Evolutionary conservation across 148 eudicot species (phyloP).

Genomic region (Pouteria glomerata): DNA sequence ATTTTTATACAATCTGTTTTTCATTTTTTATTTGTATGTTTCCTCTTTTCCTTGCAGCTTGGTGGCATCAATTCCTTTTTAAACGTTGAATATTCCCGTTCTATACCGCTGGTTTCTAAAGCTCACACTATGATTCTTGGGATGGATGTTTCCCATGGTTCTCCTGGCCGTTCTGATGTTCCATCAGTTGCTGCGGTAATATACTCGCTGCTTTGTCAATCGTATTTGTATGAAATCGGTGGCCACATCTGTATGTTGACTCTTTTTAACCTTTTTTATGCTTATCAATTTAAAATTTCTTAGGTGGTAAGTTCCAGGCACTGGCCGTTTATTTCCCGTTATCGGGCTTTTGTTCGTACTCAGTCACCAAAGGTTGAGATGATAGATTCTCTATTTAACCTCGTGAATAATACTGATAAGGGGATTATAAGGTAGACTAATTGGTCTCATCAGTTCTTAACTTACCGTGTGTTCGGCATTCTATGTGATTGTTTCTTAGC

Average conservation of each 20-base stretch:
- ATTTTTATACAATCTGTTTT: background rate
- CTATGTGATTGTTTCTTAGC: no score
- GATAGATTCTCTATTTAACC: slow-evolving; percentile 63
- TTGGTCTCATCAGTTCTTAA: no score
- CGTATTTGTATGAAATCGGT: no score
- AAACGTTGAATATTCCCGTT: slow-evolving; percentile 23
- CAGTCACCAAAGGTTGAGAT: slow-evolving; percentile 77
- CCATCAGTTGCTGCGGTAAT: slow-evolving; percentile 60
- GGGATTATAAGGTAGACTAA: slow-evolving; percentile 77
- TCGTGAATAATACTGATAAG: slow-evolving; percentile 43
- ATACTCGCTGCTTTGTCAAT: background rate
- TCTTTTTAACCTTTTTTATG: no score
- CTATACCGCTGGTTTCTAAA: slow-evolving; percentile 36
- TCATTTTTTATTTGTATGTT: background rate
- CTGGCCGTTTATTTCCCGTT: slow-evolving; percentile 72
- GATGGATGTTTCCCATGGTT: slow-evolving; percentile 63
- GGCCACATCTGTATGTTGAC: no score
- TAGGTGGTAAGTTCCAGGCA: slow-evolving; percentile 73
- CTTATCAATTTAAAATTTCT: background rate
- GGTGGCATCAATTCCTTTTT: slow-evolving; percentile 50
- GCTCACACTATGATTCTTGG: slow-evolving; percentile 44
- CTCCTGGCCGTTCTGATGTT: slow-evolving; percentile 52
- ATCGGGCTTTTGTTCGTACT: slow-evolving; percentile 70
- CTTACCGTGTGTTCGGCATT: no score
- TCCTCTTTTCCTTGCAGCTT: slow-evolving; percentile 20